Evolutionary conservation across 306 rosid species (phyloP).

Genomic region (Cucurbita pepo): DNA sequence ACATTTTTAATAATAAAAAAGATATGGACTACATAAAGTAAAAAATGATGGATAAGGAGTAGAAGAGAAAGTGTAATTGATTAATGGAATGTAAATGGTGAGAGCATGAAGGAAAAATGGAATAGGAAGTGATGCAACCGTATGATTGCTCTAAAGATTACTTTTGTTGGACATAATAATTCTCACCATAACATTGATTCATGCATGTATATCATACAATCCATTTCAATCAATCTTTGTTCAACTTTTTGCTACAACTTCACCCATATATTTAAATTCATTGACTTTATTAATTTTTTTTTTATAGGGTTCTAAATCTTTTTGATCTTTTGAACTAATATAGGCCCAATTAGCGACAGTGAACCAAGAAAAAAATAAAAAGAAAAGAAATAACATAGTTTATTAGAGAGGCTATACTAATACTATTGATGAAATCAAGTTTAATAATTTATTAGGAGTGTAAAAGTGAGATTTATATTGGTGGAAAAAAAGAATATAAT

Average conservation of each 20-base stretch:
- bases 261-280: neutral
- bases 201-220: neutral
- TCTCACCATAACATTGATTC: neutral
- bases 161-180: neutral
- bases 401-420: too few species aligned
- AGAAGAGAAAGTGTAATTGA: neutral
- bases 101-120: neutral
- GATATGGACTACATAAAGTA: too few species aligned
- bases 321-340: too few species aligned
- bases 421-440: neutral
- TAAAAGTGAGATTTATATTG: neutral
- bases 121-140: neutral
- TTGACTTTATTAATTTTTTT: neutral
- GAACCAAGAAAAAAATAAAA: neutral
- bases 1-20: too few species aligned
- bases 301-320: too few species aligned
- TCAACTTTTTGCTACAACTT: neutral
- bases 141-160: neutral
- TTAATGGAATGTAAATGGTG: neutral
- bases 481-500: neutral
- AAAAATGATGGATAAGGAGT: neutral
- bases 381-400: too few species aligned
- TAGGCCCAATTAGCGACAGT: neutral
- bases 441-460: too few species aligned
- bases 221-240: neutral